These are phyloP conservation scores for Cymbopogon flexuosus DNA, from an alignment of 202 grass and related monocot genomes.

Conservation along the genomic window DNA sequence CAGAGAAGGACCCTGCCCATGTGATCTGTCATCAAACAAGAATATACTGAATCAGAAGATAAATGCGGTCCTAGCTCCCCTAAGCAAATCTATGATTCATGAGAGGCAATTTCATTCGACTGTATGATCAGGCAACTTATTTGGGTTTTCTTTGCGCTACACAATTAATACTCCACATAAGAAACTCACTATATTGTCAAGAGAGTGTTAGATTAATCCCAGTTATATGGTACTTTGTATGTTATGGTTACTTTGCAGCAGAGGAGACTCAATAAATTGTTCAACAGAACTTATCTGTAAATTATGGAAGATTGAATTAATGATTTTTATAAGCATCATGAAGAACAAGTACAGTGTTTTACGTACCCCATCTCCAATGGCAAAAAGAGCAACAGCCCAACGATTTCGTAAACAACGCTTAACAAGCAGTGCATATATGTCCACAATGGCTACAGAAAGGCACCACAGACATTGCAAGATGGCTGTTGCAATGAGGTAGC, in stretches of 20 bases:
- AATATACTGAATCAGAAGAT: neutral
- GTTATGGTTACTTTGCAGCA: neutral
- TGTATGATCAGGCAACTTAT: neutral
- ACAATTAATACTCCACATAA: neutral
- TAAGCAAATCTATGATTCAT: neutral
- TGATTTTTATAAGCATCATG: neutral
- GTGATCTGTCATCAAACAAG: conserved; percentile 60
- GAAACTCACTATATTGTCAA: neutral
- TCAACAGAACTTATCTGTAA: neutral
- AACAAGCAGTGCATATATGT: conserved; percentile 89
- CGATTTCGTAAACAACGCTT: conserved; percentile 71
- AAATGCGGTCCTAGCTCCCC: neutral
- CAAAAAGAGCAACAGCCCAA: conserved; percentile 55
- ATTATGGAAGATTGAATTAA: neutral
- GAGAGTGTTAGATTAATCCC: neutral
- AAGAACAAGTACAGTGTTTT: neutral
- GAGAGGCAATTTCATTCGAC: neutral
- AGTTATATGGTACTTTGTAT: conserved; percentile 2
- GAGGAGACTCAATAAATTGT: neutral
- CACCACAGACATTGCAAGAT: conserved; percentile 88
- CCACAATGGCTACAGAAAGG: conserved; percentile 62
- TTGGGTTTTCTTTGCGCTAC: neutral
- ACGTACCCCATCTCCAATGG: conserved; percentile 83
- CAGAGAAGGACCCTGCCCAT: conserved; percentile 55
- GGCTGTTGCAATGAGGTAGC: conserved; percentile 63